Conservation (phyloP, 1,284 basidiomycete species). For the Boletus chippewaensis region DNA sequence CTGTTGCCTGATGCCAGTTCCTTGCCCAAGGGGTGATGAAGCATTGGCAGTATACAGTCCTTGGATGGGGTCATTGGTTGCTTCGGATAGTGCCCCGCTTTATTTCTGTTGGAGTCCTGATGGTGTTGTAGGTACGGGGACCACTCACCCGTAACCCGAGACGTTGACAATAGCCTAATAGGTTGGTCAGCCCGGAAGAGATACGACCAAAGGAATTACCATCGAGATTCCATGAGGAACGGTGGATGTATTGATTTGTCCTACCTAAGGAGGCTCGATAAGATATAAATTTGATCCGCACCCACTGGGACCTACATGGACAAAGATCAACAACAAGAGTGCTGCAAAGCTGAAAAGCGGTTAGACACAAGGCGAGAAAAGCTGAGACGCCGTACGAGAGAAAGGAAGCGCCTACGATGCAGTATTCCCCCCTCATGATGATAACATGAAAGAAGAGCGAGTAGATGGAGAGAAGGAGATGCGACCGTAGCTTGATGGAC, state of each 20-base stretch:
- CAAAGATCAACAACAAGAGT: constrained; percentile 68
- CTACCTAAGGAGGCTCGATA: constrained; percentile 48
- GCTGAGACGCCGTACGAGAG: constrained; percentile 49
- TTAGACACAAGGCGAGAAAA: constrained; percentile 18
- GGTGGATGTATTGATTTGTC: constrained; percentile 70
- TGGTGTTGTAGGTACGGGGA: constrained; percentile 2
- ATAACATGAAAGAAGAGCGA: constrained; percentile 23
- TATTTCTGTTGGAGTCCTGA: constrained; percentile 12
- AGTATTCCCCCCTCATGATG: constrained; percentile 63
- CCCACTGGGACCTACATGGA: constrained; percentile 50
- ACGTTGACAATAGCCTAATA: constrained; percentile 61
- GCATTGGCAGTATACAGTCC: constrained; percentile 66
- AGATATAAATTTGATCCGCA: constrained; percentile 26
- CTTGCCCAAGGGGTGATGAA: constrained; percentile 50
- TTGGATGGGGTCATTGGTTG: constrained; percentile 52
- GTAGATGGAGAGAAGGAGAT: constrained; percentile 16
- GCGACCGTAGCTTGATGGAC: constrained; percentile 14
- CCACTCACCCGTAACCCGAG: constrained; percentile 57
- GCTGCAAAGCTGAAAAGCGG: constrained; percentile 48
- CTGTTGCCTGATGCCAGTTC: constrained; percentile 56
- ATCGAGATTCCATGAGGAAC: constrained; percentile 67
- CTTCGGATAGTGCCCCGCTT: constrained; percentile 46
- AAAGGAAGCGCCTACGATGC: constrained; percentile 59
- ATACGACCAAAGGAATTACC: constrained; percentile 38
- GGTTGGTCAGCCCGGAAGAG: constrained; percentile 15